Evolutionary conservation across 345 rosid species (phyloP).

Genomic region (Eucalyptus regnans): DNA sequence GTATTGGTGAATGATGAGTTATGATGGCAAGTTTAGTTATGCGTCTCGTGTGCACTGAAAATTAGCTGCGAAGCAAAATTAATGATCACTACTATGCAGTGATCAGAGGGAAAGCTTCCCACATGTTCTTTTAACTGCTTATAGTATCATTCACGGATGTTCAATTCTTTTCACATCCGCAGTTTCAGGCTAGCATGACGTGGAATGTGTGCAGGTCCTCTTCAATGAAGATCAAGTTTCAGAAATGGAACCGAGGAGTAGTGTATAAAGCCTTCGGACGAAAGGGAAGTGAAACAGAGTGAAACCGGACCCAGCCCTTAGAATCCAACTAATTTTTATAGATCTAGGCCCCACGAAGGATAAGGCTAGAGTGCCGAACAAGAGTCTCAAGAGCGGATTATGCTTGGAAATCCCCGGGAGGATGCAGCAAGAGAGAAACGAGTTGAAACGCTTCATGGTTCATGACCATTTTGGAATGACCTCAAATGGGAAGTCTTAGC

Average conservation of each 20-base stretch:
- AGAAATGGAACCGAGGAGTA: conserved; percentile 42
- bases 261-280: conserved; percentile 50
- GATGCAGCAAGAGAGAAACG: conserved; percentile 77
- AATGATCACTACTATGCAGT: neutral
- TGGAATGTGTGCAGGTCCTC: conserved; percentile 31
- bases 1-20: too few relatives aligned
- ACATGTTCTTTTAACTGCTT: neutral
- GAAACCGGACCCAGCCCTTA: conserved; percentile 48
- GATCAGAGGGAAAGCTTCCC: neutral
- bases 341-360: neutral
- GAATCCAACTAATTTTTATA: too few relatives aligned
- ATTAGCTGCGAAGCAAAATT: neutral
- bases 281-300: conserved; percentile 48
- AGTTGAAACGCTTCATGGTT: conserved; percentile 31
- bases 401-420: conserved; percentile 79
- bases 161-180: neutral
- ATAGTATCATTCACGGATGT: neutral
- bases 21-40: too few relatives aligned
- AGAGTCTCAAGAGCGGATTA: conserved; percentile 28
- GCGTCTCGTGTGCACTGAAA: neutral
- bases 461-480: conserved; percentile 9
- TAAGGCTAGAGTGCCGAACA: conserved; percentile 21
- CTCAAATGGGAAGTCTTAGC: neutral
- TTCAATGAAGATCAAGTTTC: conserved; percentile 68
- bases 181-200: neutral